Percentiles rank a stretch among this genome's conserved stretches.
Conservation (phyloP, 129 eudicot genomes). For the Lactuca saligna region DNA sequence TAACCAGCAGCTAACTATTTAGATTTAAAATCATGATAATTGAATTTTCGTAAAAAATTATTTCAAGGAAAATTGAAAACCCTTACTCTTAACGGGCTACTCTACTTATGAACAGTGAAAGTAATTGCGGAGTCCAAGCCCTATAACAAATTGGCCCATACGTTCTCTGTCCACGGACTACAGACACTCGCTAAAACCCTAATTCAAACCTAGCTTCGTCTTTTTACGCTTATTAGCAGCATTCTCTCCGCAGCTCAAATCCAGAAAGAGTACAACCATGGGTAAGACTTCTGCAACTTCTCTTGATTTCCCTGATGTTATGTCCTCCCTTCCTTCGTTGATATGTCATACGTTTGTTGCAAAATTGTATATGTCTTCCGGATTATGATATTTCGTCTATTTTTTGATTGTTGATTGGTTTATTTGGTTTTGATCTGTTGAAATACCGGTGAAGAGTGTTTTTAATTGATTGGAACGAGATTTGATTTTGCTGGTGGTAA, state of each 20-base stretch:
- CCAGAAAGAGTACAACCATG: conserved; percentile 10
- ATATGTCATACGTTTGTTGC: not conserved
- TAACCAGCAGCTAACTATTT: too few species aligned
- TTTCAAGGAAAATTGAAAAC: too few species aligned
- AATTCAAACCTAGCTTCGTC: conserved; percentile 7
- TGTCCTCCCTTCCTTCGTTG: not conserved
- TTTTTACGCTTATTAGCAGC: not conserved
- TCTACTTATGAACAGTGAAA: too few species aligned
- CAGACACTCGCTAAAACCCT: conserved; percentile 18
- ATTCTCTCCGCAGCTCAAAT: conserved; percentile 1
- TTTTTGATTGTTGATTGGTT: not conserved
- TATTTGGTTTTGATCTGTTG: not conserved
- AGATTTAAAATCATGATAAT: too few species aligned
- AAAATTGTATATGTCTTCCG: not conserved
- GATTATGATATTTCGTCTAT: not conserved
- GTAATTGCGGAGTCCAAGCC: not conserved
- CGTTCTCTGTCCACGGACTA: not conserved
- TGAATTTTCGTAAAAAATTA: too few species aligned
- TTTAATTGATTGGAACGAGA: not conserved
- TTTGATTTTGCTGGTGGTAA: conserved; percentile 3
- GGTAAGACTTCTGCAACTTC: conserved; percentile 5
- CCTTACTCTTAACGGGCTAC: not conserved
- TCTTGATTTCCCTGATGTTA: not conserved
- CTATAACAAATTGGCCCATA: not conserved
- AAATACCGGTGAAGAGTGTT: not conserved